Percentiles rank a stretch among this genome's conserved stretches.
These are phyloP conservation scores for Hypoxylon sp. DNA, from an alignment of 2,329 filamentous ascomycete species.

Conservation along the genomic window DNA sequence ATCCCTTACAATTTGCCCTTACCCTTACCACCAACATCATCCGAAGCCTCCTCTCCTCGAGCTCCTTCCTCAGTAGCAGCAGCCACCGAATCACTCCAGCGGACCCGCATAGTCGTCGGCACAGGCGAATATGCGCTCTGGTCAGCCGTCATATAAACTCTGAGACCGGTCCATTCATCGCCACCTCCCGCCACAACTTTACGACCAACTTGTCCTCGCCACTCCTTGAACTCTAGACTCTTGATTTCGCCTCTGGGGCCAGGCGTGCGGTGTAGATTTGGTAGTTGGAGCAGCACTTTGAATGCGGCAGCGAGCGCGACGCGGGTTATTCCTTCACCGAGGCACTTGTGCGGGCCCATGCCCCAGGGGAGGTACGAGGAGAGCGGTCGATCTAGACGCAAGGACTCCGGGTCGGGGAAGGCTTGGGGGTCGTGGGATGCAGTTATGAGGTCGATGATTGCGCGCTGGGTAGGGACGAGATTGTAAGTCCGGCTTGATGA, in stretches of 20 bases:
- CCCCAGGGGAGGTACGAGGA: conserved; percentile 38
- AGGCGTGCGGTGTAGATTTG: conserved; percentile 26
- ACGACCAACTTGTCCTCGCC: conserved; percentile 42
- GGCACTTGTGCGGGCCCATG: conserved; percentile 25
- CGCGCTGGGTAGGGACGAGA: conserved; percentile 28
- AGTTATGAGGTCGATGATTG: conserved; percentile 38
- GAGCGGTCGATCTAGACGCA: conserved; percentile 34
- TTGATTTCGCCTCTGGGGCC: conserved; percentile 33
- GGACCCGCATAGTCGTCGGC: conserved; percentile 41
- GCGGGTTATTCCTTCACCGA: conserved; percentile 35
- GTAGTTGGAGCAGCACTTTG: conserved; percentile 26
- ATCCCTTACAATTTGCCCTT: not conserved
- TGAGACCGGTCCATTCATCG: conserved; percentile 34
- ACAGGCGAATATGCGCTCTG: conserved; percentile 37
- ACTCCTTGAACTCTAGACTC: conserved; percentile 36
- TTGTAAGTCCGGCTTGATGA: conserved; percentile 27
- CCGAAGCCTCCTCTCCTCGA: conserved; percentile 8
- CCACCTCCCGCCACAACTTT: conserved; percentile 23
- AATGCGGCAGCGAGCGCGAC: conserved; percentile 37
- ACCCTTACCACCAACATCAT: conserved; percentile 1
- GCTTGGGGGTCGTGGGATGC: conserved; percentile 41
- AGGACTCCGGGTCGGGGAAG: conserved; percentile 31
- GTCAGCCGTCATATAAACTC: conserved; percentile 40
- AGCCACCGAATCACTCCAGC: conserved; percentile 25
- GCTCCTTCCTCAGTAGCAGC: not conserved